Base-by-base conservation (phyloP, 176 grass and related monocot genomes). In the Musa acuminata region DNA sequence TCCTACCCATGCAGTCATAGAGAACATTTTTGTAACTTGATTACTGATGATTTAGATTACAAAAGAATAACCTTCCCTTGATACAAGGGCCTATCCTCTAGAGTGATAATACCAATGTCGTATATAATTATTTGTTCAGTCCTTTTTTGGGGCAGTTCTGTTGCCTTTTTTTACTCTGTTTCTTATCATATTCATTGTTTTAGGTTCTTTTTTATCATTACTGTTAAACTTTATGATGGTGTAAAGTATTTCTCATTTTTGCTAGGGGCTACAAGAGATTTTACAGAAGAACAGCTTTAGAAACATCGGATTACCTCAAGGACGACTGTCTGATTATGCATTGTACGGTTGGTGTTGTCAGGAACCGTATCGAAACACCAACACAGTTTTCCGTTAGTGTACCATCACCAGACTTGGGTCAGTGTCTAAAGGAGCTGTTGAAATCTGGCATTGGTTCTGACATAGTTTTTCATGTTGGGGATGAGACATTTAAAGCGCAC, bases 231-330 rank as follows among this genome's bases (percentile, higher is more conserved):
- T 29, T 54, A 1, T 17, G 11, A 35, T 60, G 27, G n/a, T 27
- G 22, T 57, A 24, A 11, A 71, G 21, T 72, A n/a, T 58, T 25
- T 59, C 20, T 43, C 4, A 52, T 9, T 76, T 49, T 80, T 75
- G 73, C 52, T 83, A 96, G 91, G 92, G 92, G 92, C 52, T 96
- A 96, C 86, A 96, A 96, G 73, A 74, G 88, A 51, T 96, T 96
- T 83, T 96, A 86, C 92, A 91, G 81, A 84, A 86, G 88, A 63
- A 72, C 92, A 51, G 64, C 73, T 49, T 76, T 96, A 78, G 88
- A 96, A 78, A 54, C 75, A 63, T 96, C 92, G 2, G 85, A 89
- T 76, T 96, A 84, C 72, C 77, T 96, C 51, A 91, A 88, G 77
- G 75, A 91, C 2, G 92, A 96, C 73, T 88, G 88, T 69, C 74